Evolutionary conservation across 371 early-diverging fungal genomes (phyloP).

Genomic region (Apophysomyces ossiformis): DNA sequence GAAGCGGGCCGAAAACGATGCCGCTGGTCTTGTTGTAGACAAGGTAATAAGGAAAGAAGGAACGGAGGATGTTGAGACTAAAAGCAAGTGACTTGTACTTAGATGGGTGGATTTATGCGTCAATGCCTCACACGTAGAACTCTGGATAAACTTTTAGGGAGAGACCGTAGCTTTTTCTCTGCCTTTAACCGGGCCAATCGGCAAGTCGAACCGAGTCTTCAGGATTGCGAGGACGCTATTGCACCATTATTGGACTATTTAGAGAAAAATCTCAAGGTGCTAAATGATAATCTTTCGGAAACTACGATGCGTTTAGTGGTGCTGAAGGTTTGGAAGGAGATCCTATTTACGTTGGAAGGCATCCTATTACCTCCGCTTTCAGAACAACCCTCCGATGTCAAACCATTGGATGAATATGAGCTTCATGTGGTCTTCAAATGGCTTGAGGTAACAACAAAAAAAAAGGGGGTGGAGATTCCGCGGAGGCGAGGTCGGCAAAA

Average conservation of each 20-base stretch:
- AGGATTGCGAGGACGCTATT: constrained; percentile 79
- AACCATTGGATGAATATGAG: constrained; percentile 72
- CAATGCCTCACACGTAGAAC: constrained; percentile 56
- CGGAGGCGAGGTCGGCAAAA: too few relatives aligned
- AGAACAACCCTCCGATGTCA: constrained; percentile 60
- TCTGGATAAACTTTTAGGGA: constrained; percentile 44
- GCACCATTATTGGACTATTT: constrained; percentile 85
- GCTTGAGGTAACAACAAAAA: constrained; percentile 53
- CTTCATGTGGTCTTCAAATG: constrained; percentile 78
- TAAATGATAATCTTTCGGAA: constrained; percentile 79
- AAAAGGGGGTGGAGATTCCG: too few relatives aligned
- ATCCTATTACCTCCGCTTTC: constrained; percentile 84
- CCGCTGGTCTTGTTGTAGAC: constrained; percentile 75
- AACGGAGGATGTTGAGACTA: background rate
- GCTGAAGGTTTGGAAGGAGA: constrained; percentile 85
- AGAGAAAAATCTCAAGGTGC: constrained; percentile 80
- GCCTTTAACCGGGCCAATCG: constrained; percentile 39
- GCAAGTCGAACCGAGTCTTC: constrained; percentile 52
- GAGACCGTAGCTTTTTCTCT: constrained; percentile 50
- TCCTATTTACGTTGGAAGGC: constrained; percentile 72
- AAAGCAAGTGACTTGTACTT: background rate
- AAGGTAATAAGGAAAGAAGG: constrained; percentile 42
- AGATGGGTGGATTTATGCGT: constrained; percentile 66
- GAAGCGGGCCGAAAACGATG: constrained; percentile 75
- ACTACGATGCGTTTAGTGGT: constrained; percentile 83